These are phyloP conservation scores for Xylaria sp. DNA, from an alignment of 2,329 filamentous ascomycete species.

Conservation along the genomic window DNA sequence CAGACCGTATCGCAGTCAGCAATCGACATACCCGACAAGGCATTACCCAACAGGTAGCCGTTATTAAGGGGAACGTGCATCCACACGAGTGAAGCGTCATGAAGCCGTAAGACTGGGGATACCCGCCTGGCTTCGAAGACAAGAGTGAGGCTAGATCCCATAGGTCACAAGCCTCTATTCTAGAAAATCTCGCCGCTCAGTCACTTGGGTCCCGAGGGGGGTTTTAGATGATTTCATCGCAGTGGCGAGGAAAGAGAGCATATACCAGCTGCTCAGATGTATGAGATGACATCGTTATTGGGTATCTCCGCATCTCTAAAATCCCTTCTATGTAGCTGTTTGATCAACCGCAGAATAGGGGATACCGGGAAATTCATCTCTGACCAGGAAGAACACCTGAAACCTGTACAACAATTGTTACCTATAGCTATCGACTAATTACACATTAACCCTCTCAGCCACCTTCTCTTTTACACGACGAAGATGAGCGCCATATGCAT, in stretches of 20 bases:
- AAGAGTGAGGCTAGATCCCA: background rate
- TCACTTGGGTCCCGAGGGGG: background rate
- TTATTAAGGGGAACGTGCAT: background rate
- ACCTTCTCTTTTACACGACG: background rate
- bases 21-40: slow-evolving; percentile 36
- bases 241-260: background rate
- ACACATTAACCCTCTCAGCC: background rate
- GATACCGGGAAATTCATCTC: background rate
- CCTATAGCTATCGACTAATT: slow-evolving; percentile 16
- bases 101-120: background rate
- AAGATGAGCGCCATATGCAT: background rate
- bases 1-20: slow-evolving; percentile 71
- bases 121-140: background rate
- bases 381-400: slow-evolving; percentile 1
- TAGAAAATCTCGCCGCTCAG: background rate
- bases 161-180: background rate
- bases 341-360: background rate
- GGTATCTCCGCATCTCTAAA: background rate
- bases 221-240: background rate
- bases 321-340: background rate
- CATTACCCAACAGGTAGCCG: slow-evolving; percentile 41
- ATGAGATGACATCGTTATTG: background rate
- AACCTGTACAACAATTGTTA: slow-evolving; percentile 27
- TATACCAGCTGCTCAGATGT: too few relatives aligned
- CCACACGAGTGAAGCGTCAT: background rate